phyloP scores from a whole-genome alignment of 805 yeast genomes.

The Candida piceae region DNA sequence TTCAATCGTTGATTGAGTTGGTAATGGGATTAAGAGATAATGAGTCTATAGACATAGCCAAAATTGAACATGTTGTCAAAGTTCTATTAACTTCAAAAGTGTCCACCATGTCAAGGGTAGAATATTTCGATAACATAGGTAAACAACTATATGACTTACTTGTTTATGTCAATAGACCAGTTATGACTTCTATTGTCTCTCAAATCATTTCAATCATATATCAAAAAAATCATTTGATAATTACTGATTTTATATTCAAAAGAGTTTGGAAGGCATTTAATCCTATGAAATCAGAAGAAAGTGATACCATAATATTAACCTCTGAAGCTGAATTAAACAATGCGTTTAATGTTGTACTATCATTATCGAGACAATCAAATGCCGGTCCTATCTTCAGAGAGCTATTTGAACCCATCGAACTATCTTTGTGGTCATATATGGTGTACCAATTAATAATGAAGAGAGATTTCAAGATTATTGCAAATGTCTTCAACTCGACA shows the following conservation, averaged over 20 bases:
- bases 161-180: conserved; percentile 55
- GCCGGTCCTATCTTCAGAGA: too few species aligned
- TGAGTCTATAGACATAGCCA: conserved; percentile 62
- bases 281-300: conserved; percentile 26
- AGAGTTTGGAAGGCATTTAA: conserved; percentile 41
- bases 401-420: conserved; percentile 26
- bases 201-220: conserved; percentile 51
- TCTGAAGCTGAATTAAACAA: conserved; percentile 52
- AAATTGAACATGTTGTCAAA: conserved; percentile 61
- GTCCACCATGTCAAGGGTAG: conserved; percentile 34
- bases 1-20: conserved; percentile 69
- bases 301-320: conserved; percentile 32
- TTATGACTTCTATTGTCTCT: conserved; percentile 50
- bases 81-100: conserved; percentile 63
- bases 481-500: conserved; percentile 34
- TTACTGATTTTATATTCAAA: conserved; percentile 54
- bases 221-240: conserved; percentile 43
- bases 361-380: conserved; percentile 45
- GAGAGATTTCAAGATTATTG: conserved; percentile 32
- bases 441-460: conserved; percentile 29
- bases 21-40: conserved; percentile 70
- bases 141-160: conserved; percentile 58
- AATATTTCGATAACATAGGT: conserved; percentile 57
- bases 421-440: conserved; percentile 41
- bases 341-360: conserved; percentile 57